Percentiles rank a stretch among this genome's conserved stretches.
Evolutionary conservation across 805 yeast genomes (phyloP).

Genomic region (Zygoascus tannicola): DNA sequence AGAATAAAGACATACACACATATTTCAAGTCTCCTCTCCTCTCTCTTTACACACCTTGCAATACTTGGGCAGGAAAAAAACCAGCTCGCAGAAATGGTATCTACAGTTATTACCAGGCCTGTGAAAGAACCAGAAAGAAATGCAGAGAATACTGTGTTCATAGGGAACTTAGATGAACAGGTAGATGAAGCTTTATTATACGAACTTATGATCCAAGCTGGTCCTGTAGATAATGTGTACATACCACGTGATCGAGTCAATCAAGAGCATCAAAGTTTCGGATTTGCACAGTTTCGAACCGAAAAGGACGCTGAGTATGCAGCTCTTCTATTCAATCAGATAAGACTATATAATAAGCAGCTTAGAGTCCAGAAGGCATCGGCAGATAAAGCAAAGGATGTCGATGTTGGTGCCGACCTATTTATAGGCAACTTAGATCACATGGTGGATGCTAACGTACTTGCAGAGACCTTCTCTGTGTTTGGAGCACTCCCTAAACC

Average conservation of each 20-base stretch:
- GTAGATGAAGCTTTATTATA: constrained; percentile 64
- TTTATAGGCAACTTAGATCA: constrained; percentile 63
- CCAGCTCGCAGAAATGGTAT: too few relatives aligned
- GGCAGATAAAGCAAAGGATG: constrained; percentile 18
- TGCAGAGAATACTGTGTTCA: constrained; percentile 56
- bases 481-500: constrained; percentile 55
- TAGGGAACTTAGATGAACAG: constrained; percentile 73
- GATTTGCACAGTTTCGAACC: constrained; percentile 65
- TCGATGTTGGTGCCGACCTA: constrained; percentile 55
- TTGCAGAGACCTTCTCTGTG: constrained; percentile 48
- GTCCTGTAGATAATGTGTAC: constrained; percentile 60
- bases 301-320: constrained; percentile 64
- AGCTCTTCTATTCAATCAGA: constrained; percentile 47
- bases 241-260: constrained; percentile 73
- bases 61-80: too few relatives aligned
- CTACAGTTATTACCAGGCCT: too few relatives aligned
- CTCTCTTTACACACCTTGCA: too few relatives aligned
- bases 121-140: constrained; percentile 40
- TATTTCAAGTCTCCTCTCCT: neutral
- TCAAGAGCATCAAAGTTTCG: constrained; percentile 73
- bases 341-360: constrained; percentile 50
- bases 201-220: constrained; percentile 78
- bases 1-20: too few relatives aligned
- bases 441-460: constrained; percentile 49
- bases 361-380: constrained; percentile 50